A percentile compares a stretch with the other conserved stretches of the same genome.
Evolutionary conservation across 176 grass and related monocot species (phyloP).

Genomic region (Avena sativa): DNA sequence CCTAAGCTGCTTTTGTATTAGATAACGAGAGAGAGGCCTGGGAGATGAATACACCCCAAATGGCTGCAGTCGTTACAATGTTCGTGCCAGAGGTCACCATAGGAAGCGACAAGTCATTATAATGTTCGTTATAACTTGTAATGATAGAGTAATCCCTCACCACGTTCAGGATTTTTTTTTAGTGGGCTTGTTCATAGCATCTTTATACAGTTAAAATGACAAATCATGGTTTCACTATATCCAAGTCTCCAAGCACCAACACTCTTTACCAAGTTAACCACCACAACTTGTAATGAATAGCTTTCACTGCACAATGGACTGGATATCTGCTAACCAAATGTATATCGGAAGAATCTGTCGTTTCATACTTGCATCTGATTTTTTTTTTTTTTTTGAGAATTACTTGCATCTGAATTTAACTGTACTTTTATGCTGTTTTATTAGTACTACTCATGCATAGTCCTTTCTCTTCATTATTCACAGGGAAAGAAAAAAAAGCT

Average conservation of each 20-base stretch:
- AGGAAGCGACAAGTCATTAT: background rate
- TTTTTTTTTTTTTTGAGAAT: too few relatives aligned
- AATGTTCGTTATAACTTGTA: too few relatives aligned
- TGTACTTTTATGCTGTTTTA: background rate
- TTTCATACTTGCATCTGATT: background rate
- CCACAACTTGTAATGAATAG: background rate
- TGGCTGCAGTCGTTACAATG: background rate
- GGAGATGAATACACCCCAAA: background rate
- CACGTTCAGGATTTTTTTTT: background rate
- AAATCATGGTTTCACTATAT: background rate
- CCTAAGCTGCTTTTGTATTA: background rate
- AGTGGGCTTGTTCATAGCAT: background rate
- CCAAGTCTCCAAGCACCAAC: background rate
- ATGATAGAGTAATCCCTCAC: background rate
- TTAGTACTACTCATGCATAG: background rate
- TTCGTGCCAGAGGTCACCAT: background rate
- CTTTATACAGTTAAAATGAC: background rate
- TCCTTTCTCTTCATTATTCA: constrained; percentile 5
- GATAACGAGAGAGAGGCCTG: background rate
- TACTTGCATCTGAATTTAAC: background rate
- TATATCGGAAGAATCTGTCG: background rate
- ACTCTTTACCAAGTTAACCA: constrained; percentile 15
- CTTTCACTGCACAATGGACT: background rate
- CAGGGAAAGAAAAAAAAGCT: constrained; percentile 64
- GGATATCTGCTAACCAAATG: background rate